Base-by-base conservation (phyloP, 495 filamentous ascomycete species). In the Polyplosphaeria fusca region DNA sequence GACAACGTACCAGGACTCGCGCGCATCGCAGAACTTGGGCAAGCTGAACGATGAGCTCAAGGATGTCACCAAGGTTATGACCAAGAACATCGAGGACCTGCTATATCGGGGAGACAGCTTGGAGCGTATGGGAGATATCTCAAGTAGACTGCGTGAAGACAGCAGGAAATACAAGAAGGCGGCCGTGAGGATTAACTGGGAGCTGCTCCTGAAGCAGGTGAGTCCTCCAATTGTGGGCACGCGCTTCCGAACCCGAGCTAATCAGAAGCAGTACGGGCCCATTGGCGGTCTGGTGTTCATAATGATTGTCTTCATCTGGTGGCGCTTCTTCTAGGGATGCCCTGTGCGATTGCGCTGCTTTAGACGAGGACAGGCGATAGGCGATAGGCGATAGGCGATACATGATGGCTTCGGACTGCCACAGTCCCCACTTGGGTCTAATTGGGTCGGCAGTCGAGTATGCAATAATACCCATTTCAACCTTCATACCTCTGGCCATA, bases 31-130 rank as follows among this genome's bases (percentile, higher is more conserved):
- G 56, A 96, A 96, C 70, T 78, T 96, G 38, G 88, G 89, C 69
- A 88, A 88, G 65, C 73, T 96, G 59, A 95, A 96, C 65, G 88
- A 95, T 68, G 93, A 99, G 77, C 80, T 99, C 39, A 84, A 90
- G 65, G 93, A 97, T 79, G 93, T 99, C 47, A 96, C 93, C 13
- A 89, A 95, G 72, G 91, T 97, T 61, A 99, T 99, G 93, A 97
- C 93, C 27, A 99, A 97, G 81, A 99, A 99, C 71, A 99, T 99
- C 67, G 93, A 99, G 76, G 93, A 99, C 70, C 72, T 99, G 68
- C 71, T 99, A 53, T 99, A 99, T 68, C 79, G 93, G 49, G 93
- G 93, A 7, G 93, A 97, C 68, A 93, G 86, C 66, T 73, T 99
- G 58, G 94, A 99, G 84, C 80, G 89, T 50, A 99, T 99, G 93